phyloP scores from a whole-genome alignment of 176 grass and related monocot species.

The Areca catechu region DNA sequence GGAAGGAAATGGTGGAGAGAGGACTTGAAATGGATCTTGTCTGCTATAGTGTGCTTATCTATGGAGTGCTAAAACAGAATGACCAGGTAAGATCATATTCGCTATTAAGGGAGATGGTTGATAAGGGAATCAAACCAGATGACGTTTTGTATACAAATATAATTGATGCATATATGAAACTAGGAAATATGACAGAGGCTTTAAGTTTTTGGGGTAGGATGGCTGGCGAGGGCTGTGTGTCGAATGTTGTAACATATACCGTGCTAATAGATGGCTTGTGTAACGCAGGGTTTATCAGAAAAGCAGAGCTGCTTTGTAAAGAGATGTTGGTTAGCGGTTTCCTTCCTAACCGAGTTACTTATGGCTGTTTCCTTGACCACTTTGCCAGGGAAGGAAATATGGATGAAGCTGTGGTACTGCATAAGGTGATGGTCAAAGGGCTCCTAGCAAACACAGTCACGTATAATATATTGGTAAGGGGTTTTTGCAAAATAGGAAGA shows the following conservation, averaged over 20 bases:
- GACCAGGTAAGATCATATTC: slow-evolving; percentile 20
- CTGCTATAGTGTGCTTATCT: slow-evolving; percentile 49
- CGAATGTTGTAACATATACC: slow-evolving; percentile 48
- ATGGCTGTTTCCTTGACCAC: slow-evolving; percentile 57
- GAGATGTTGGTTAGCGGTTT: slow-evolving; percentile 39
- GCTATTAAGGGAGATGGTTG: slow-evolving; percentile 41
- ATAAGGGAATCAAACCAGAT: slow-evolving; percentile 45
- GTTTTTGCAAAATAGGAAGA: slow-evolving; percentile 43
- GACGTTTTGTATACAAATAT: slow-evolving; percentile 63
- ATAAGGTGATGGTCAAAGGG: slow-evolving; percentile 35
- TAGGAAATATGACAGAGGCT: slow-evolving; percentile 41
- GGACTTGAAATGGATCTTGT: slow-evolving; percentile 53
- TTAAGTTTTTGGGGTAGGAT: slow-evolving; percentile 44
- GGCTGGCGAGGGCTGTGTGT: slow-evolving; percentile 28
- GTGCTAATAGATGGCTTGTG: slow-evolving; percentile 60
- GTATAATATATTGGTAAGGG: slow-evolving; percentile 65
- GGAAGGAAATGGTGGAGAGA: slow-evolving; percentile 54
- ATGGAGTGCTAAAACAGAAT: slow-evolving; percentile 34
- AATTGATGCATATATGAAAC: slow-evolving; percentile 47
- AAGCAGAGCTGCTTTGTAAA: slow-evolving; percentile 54
- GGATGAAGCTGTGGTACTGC: slow-evolving; percentile 41
- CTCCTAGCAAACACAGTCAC: slow-evolving; percentile 46
- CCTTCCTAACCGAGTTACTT: slow-evolving; percentile 55
- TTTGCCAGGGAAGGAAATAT: slow-evolving; percentile 50
- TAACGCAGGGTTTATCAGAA: slow-evolving; percentile 51